A percentile compares a stretch with the other conserved stretches of the same genome.
These are phyloP conservation scores for Calonectria hawksworthii DNA, from an alignment of 2,329 filamentous ascomycete genomes.

Conservation along the genomic window DNA sequence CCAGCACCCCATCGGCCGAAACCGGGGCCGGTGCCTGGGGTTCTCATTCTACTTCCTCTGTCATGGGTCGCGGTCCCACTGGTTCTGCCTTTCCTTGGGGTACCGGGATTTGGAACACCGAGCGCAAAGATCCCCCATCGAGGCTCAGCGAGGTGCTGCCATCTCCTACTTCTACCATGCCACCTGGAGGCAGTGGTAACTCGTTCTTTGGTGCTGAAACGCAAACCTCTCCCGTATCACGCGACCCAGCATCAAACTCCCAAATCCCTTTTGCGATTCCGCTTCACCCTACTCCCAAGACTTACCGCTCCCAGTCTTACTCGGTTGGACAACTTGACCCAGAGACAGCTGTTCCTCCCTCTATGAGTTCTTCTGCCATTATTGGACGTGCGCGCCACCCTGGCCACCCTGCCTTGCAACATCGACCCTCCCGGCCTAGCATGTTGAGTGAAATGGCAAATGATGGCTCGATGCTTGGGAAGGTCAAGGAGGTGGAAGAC, in stretches of 20 bases:
- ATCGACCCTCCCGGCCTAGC: slow-evolving; percentile 84
- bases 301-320: slow-evolving; percentile 95
- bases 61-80: slow-evolving; percentile 63
- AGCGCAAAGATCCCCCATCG: slow-evolving; percentile 83
- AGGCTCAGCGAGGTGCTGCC: slow-evolving; percentile 81
- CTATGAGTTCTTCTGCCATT: slow-evolving; percentile 62
- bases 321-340: slow-evolving; percentile 92
- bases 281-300: slow-evolving; percentile 90
- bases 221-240: slow-evolving; percentile 65
- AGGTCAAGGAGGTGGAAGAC: slow-evolving; percentile 79
- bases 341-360: slow-evolving; percentile 63
- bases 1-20: slow-evolving; percentile 83
- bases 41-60: slow-evolving; percentile 63
- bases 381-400: slow-evolving; percentile 72
- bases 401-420: slow-evolving; percentile 77
- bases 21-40: slow-evolving; percentile 66
- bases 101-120: slow-evolving; percentile 86
- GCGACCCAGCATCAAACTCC: slow-evolving; percentile 67
- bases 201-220: slow-evolving; percentile 66
- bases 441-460: slow-evolving; percentile 81
- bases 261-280: slow-evolving; percentile 91
- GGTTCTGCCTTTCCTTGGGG: slow-evolving; percentile 76
- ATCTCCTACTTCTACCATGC: slow-evolving; percentile 77
- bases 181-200: slow-evolving; percentile 56
- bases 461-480: slow-evolving; percentile 73